These are phyloP conservation scores for Neonectria magnoliae DNA, from an alignment of 2,329 filamentous ascomycete species.

Conservation along the genomic window DNA sequence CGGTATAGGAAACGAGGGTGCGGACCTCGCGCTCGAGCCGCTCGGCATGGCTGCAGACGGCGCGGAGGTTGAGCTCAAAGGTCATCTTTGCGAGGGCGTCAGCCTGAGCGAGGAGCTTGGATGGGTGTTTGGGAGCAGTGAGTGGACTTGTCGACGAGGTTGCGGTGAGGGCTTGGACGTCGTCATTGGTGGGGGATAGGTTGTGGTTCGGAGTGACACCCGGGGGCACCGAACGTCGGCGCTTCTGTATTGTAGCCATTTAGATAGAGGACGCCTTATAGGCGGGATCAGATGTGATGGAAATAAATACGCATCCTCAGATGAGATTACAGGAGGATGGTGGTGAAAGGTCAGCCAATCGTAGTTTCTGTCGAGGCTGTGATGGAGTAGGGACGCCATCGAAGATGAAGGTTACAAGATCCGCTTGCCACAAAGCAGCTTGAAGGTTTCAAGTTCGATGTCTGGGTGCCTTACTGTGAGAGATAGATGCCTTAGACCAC, in stretches of 20 bases:
- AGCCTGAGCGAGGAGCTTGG: constrained; percentile 40
- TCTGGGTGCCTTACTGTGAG: neutral
- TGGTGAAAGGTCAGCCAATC: neutral
- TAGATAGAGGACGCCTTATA: neutral
- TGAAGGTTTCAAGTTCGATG: neutral
- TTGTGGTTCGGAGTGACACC: neutral
- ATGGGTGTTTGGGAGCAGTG: neutral
- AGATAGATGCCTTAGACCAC: neutral
- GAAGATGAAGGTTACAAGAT: neutral
- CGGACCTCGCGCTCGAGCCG: constrained; percentile 45
- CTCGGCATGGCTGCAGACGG: constrained; percentile 41
- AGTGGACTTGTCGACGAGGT: neutral
- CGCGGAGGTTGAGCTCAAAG: constrained; percentile 49
- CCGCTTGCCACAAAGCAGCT: no score
- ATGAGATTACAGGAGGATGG: neutral
- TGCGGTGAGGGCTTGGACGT: neutral
- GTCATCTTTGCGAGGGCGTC: constrained; percentile 51
- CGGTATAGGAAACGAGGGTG: constrained; percentile 39
- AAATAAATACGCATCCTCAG: neutral
- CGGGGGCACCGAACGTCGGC: constrained; percentile 29
- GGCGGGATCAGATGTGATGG: no score
- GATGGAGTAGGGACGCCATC: neutral
- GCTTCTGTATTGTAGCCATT: constrained; percentile 21
- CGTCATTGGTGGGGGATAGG: constrained; percentile 16
- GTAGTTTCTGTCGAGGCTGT: neutral